Evolutionary conservation across 306 rosid species (phyloP).

Genomic region (Castanopsis chinensis): DNA sequence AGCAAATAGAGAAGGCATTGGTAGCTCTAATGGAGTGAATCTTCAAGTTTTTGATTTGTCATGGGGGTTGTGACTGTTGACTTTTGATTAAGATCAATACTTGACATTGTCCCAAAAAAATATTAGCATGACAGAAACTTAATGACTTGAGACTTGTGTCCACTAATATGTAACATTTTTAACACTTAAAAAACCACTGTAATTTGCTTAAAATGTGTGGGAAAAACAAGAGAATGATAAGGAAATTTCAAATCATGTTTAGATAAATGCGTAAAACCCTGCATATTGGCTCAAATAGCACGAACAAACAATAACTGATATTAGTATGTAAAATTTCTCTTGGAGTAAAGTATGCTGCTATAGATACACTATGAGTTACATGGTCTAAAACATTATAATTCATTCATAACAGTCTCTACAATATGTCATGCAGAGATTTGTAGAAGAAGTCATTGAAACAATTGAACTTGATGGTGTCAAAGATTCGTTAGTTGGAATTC

Average conservation of each 20-base stretch:
- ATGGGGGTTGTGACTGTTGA: background rate
- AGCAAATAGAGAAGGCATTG: background rate
- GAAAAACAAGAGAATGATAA: background rate
- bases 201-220: background rate
- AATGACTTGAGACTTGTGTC: background rate
- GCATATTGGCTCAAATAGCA: background rate
- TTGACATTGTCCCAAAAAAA: background rate
- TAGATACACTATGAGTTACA: background rate
- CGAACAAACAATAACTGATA: background rate
- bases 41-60: background rate
- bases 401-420: slow-evolving; percentile 12
- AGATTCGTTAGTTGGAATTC: slow-evolving; percentile 63
- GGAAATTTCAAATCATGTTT: background rate
- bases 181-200: background rate
- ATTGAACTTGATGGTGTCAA: slow-evolving; percentile 68
- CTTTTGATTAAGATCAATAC: background rate
- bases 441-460: slow-evolving; percentile 69
- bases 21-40: background rate
- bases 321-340: background rate
- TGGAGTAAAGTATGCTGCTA: background rate
- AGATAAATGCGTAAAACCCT: background rate
- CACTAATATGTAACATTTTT: background rate
- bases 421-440: slow-evolving; percentile 55
- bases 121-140: background rate
- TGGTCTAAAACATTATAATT: background rate